A percentile compares a stretch with the other conserved stretches of the same genome.
phyloP scores from a whole-genome alignment of 331 rosid species.

The Quercus tomentella region DNA sequence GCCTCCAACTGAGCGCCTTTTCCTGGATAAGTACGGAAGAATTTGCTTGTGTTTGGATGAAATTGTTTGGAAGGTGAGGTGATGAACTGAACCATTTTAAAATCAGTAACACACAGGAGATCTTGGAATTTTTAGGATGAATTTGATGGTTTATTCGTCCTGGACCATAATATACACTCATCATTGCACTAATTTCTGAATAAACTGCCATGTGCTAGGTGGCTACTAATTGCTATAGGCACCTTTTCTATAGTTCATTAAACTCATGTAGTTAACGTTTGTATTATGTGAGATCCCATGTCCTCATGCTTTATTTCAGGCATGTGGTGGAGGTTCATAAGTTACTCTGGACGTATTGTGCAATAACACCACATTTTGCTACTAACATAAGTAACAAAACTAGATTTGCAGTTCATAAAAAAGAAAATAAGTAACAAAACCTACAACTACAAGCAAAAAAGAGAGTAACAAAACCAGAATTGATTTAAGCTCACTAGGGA shows the following conservation, averaged over 20 bases:
- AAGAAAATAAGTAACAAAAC: too few relatives aligned
- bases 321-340: not conserved
- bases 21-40: slow-evolving; percentile 93
- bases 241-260: not conserved
- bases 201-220: not conserved
- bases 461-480: too few relatives aligned
- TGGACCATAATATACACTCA: not conserved
- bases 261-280: slow-evolving; percentile 6
- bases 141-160: not conserved
- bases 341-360: not conserved
- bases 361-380: too few relatives aligned
- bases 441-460: too few relatives aligned
- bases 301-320: not conserved
- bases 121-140: not conserved
- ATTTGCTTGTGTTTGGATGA: slow-evolving; percentile 90
- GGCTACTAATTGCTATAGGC: not conserved
- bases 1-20: slow-evolving; percentile 85
- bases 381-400: too few relatives aligned
- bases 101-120: not conserved
- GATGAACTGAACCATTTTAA: not conserved
- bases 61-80: slow-evolving; percentile 82
- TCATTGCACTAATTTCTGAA: not conserved
- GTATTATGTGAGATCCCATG: slow-evolving; percentile 4
- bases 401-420: too few relatives aligned
- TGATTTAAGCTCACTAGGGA: too few relatives aligned